A percentile compares a stretch with the other conserved stretches of the same genome.
Conservation (phyloP, 495 filamentous ascomycete species). For the Hypoxylon lienhwacheense region DNA sequence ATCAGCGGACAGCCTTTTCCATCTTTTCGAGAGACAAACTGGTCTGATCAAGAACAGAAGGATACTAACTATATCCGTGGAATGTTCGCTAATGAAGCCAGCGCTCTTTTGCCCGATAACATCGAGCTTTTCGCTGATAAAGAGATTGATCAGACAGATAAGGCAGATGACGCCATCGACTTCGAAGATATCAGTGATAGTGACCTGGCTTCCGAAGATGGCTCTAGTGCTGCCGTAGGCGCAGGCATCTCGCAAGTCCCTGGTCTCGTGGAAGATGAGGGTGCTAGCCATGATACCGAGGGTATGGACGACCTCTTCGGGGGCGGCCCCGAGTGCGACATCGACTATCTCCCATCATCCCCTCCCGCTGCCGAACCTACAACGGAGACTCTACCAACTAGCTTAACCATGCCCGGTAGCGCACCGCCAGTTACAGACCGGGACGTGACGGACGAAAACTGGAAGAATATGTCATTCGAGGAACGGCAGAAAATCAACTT, state of each 20-base stretch:
- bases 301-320: conserved; percentile 54
- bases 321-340: conserved; percentile 40
- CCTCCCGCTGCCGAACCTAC: conserved; percentile 40
- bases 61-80: conserved; percentile 35
- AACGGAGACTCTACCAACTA: conserved; percentile 18
- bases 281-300: conserved; percentile 49
- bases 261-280: conserved; percentile 52
- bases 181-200: conserved; percentile 79
- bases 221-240: conserved; percentile 41
- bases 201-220: conserved; percentile 53
- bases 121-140: conserved; percentile 12
- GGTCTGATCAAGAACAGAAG: conserved; percentile 35
- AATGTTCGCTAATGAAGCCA: conserved; percentile 24
- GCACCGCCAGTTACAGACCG: conserved; percentile 4
- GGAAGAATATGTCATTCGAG: conserved; percentile 51
- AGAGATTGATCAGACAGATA: conserved; percentile 25
- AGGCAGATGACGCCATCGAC: conserved; percentile 60
- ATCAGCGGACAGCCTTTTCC: conserved; percentile 16
- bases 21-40: conserved; percentile 32
- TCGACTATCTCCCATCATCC: conserved; percentile 39
- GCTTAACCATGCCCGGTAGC: conserved; percentile 10
- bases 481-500: conserved; percentile 42
- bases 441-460: conserved; percentile 36
- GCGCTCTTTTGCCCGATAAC: conserved; percentile 14
- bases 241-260: conserved; percentile 46